These are phyloP conservation scores for Vaccinium vitisidaea DNA, from an alignment of 148 eudicot genomes.

Conservation along the genomic window DNA sequence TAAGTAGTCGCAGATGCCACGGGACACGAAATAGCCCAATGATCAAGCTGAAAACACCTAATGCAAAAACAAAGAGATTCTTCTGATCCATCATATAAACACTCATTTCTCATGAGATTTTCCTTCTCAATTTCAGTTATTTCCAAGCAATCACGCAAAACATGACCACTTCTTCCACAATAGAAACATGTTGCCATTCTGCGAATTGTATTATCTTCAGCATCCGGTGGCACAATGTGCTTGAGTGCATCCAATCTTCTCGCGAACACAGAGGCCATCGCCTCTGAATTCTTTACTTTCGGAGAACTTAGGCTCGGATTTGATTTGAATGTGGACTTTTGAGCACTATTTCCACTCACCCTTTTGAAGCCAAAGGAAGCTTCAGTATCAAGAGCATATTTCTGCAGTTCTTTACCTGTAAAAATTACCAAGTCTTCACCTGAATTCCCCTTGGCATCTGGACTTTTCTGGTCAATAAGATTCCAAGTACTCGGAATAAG, in stretches of 20 bases:
- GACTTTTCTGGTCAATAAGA: conserved; percentile 16
- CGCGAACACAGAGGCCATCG: conserved; percentile 48
- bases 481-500: neutral
- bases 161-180: conserved; percentile 51
- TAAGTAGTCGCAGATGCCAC: conserved; percentile 13
- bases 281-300: conserved; percentile 31
- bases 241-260: conserved; percentile 53
- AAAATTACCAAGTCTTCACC: conserved; percentile 4
- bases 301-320: conserved; percentile 17
- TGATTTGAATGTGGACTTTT: conserved; percentile 1
- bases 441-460: conserved; percentile 15
- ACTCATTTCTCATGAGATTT: conserved; percentile 6
- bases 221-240: conserved; percentile 24
- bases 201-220: conserved; percentile 8
- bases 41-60: conserved; percentile 49
- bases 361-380: conserved; percentile 18
- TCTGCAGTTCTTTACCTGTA: neutral
- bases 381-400: conserved; percentile 10
- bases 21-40: conserved; percentile 62
- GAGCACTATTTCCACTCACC: conserved; percentile 13
- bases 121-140: conserved; percentile 36
- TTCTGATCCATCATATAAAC: conserved; percentile 25
- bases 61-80: conserved; percentile 44
- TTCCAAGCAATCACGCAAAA: conserved; percentile 39
- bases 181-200: conserved; percentile 31